Base-by-base conservation (phyloP, 805 yeast genomes). In the Candida sithepensis region DNA sequence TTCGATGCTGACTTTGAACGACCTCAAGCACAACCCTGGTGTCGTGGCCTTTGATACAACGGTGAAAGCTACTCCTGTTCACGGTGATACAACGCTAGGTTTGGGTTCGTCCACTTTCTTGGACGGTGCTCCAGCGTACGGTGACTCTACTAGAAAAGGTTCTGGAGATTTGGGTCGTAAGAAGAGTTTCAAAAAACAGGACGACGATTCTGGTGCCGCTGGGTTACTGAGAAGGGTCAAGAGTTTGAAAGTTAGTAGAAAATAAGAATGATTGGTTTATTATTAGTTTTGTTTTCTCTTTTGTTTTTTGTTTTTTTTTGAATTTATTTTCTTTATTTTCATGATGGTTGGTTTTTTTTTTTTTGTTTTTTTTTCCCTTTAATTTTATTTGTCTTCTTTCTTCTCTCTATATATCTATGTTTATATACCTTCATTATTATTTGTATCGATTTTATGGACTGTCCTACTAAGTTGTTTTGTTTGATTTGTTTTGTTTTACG, bases 51-150 rank as follows among this genome's bases (percentile, higher is more conserved):
- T 91, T 57, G 96, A 91, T 65, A 77, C 94, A 6, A 80, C 78
- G 47, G 70, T 68, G 16, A 84, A 82, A 59, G 79, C 88, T 28
- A 75, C 74, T 23, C 86, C 87, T 23, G 80, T 92, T 18, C 96
- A 92, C 64, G 99, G 99, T 18, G 79, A 80, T 42, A 76, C 86
- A 2, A 87, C 97, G 1, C 75, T 85, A 44, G 99, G 99, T 1
- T 74, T 94, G 39, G 99, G 99, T 2, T 79, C 92, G 1, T 78
- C 96, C 2, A 92, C 99, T 0, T 92, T 92, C 63, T 64, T 92
- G 51, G 97, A 94, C 65, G 99, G 99, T 32, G 94, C 97, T 0
- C 98, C 98, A 13, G 99, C 97, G 4, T 61, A 56, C 44, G 65
- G 65, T 23, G 51, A 44, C 23, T 12, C 49, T 8, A 41, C 43